A percentile compares a stretch with the other conserved stretches of the same genome.
phyloP scores from a whole-genome alignment of 192 early-diverging fungal genomes.

The Coemansia biformis region DNA sequence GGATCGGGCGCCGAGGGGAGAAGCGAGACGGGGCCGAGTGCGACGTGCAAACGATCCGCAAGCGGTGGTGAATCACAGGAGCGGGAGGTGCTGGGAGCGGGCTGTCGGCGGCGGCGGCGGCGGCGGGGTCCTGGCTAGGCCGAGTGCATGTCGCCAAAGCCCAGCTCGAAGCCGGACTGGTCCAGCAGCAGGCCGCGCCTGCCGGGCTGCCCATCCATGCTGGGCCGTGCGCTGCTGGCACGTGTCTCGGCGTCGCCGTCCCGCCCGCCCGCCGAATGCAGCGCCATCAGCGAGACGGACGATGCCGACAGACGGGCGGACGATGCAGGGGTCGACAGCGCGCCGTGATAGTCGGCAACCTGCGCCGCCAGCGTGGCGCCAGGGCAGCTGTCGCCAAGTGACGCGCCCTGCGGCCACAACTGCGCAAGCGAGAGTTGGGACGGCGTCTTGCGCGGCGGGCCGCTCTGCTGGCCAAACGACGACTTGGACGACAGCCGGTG shows the following conservation, averaged over 20 bases:
- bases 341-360: slow-evolving; percentile 16
- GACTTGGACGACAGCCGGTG: slow-evolving; percentile 43
- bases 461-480: slow-evolving; percentile 23
- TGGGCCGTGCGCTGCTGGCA: slow-evolving; percentile 4
- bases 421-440: slow-evolving; percentile 41
- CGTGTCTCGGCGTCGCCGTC: neutral
- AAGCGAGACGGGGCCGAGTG: too few relatives aligned
- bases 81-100: too few relatives aligned
- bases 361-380: slow-evolving; percentile 4
- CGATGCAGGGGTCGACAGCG: slow-evolving; percentile 39
- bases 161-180: slow-evolving; percentile 2
- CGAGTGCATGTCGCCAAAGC: too few relatives aligned
- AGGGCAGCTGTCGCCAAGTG: slow-evolving; percentile 6
- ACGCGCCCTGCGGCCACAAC: slow-evolving; percentile 26
- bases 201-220: slow-evolving; percentile 9
- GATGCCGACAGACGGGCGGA: slow-evolving; percentile 41
- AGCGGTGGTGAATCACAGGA: too few relatives aligned
- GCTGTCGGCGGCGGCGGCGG: too few relatives aligned
- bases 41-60: too few relatives aligned
- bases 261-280: slow-evolving; percentile 3
- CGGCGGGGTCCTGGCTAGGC: too few relatives aligned
- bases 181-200: neutral
- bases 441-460: slow-evolving; percentile 26
- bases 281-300: slow-evolving; percentile 33
- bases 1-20: too few relatives aligned